Conservation (phyloP, 2,329 filamentous ascomycete species). For the Beauveria sp. region DNA sequence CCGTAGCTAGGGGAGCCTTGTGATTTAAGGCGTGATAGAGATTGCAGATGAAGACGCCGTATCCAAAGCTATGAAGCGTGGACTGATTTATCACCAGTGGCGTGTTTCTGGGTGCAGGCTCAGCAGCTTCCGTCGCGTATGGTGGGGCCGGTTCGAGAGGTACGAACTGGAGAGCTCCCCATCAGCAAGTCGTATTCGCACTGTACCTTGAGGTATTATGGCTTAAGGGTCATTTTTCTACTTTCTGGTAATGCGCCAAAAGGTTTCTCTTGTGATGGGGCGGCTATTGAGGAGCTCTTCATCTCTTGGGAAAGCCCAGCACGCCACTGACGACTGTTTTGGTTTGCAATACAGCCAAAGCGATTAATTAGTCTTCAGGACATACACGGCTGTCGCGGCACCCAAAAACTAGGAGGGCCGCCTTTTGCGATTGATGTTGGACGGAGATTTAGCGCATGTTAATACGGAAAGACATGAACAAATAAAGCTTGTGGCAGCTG, state of each 20-base stretch:
- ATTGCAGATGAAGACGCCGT: neutral
- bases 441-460: too few relatives aligned
- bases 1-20: neutral
- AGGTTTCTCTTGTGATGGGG: neutral
- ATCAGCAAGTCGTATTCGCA: neutral
- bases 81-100: conserved; percentile 10
- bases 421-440: too few relatives aligned
- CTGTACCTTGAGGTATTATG: neutral
- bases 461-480: too few relatives aligned
- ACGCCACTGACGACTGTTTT: neutral
- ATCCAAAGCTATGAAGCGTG: neutral
- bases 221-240: neutral
- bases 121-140: conserved; percentile 3
- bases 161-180: neutral
- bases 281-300: neutral
- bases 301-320: neutral
- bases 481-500: too few relatives aligned
- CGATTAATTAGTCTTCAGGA: neutral
- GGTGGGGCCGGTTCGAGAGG: neutral
- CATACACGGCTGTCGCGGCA: neutral
- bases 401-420: neutral
- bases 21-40: neutral
- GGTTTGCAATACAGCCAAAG: neutral
- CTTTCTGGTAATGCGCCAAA: neutral
- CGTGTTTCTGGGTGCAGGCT: conserved; percentile 4